Evolutionary conservation across 2,329 filamentous ascomycete species (phyloP).

Genomic region (Trichoderma oligosporum): DNA sequence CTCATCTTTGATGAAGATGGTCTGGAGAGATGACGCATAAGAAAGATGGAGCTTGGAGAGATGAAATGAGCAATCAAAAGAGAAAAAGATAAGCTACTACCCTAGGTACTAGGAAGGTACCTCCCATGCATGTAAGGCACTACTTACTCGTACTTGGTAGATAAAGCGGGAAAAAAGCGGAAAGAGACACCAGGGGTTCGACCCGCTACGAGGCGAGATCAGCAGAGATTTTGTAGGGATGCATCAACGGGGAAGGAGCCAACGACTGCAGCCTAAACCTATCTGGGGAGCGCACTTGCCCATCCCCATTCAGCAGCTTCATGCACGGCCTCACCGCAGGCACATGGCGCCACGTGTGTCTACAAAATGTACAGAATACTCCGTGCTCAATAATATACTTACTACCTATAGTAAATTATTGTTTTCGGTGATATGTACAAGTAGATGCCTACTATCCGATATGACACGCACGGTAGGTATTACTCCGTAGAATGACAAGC

Average conservation of each 20-base stretch:
- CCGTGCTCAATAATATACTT: not conserved
- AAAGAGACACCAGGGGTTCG: constrained; percentile 13
- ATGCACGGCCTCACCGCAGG: constrained; percentile 16
- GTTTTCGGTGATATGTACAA: too few relatives aligned
- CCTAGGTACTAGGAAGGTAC: too few relatives aligned
- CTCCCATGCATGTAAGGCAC: too few relatives aligned
- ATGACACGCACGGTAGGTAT: too few relatives aligned
- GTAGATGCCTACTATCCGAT: too few relatives aligned
- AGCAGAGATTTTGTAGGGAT: constrained; percentile 18
- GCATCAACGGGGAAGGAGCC: constrained; percentile 16
- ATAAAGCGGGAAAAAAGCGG: constrained; percentile 10
- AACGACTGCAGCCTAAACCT: constrained; percentile 13
- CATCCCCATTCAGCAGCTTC: constrained; percentile 18
- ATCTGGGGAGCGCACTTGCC: constrained; percentile 14
- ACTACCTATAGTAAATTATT: too few relatives aligned
- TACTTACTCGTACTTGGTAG: not conserved
- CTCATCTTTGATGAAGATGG: not conserved
- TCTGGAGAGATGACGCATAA: constrained; percentile 9
- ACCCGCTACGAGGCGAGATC: constrained; percentile 18
- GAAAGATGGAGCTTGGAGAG: constrained; percentile 12
- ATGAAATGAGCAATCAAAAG: constrained; percentile 10
- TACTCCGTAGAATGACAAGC: too few relatives aligned
- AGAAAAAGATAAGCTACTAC: not conserved
- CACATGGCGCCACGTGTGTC: constrained; percentile 12
- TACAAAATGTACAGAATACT: not conserved